Base-by-base conservation (phyloP, 352 stramenopile genomes). In the Phytophthora multivora region DNA sequence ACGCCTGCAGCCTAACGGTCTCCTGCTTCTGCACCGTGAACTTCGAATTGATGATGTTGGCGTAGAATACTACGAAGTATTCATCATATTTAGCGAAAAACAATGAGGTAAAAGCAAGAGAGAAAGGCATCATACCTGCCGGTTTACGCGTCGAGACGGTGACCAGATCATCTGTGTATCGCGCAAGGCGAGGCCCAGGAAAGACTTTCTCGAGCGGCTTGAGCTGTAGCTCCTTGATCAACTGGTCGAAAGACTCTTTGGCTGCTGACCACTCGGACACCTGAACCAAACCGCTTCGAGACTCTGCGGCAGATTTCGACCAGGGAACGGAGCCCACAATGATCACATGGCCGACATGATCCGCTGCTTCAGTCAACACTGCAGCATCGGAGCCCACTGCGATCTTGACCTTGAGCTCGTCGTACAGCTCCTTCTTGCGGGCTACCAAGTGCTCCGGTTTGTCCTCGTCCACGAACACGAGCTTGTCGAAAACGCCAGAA, bases 31-130 rank as follows among this genome's bases (percentile, higher is more conserved):
- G 84, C 42, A 83, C 71, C 33, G 65, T 73, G 48, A 93, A 90
- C 70, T 93, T 93, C 51, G 79, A 89, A 60, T 75, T 89, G 61
- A 93, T 86, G 51, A 91, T 85, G 53, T 85, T 91, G 16, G 80
- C 84, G 52, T 93, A 93, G 63, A 93, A 92, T 36, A 77, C 83
- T 90, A 47, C 30, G 21, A 31, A 31, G 28, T 31, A 31, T 10
- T 10, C 6, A 31, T 31, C 28, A n/a, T n/a, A n/a, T n/a, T 31
- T 31, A 33, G 28, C 28, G 4, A 23, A 33, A 33, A 33, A n/a
- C n/a, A n/a, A 33, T 33, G 28, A 13, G 30, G 21, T 40, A 48
- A 16, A 48, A 50, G 39, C 39, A 41, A 42, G 21, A 33, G 2
- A 15, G 15, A 26, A 33, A 12, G 2, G 10, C 13, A 50, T 31